Base-by-base conservation (phyloP, 2,329 filamentous ascomycete species). In the Aspergillus bombycis region DNA sequence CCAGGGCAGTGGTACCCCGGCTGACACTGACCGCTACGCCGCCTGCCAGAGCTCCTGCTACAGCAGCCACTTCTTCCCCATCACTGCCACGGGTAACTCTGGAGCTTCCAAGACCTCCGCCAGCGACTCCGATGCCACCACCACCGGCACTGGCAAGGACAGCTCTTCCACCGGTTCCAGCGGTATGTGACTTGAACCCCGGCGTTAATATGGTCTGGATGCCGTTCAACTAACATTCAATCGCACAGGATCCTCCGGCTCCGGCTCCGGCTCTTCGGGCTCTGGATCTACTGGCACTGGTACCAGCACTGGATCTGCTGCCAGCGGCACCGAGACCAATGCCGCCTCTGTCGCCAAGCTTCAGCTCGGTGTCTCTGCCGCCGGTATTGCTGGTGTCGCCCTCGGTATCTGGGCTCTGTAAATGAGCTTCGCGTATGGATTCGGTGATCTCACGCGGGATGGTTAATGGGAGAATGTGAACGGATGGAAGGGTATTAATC, bases 11-110 rank as follows among this genome's bases (percentile, higher is more conserved):
- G 84, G 84, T 52, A 78, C 80, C 34, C 72, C 79, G 3, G 73
- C 72, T 14, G 83, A 81, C 63, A 82, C 80, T 38, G 66, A 80
- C 58, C 75, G 75, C 63, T 86, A 82, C 68, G 77, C 79, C 64
- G 66, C 77, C 55, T 87, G 85, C 73, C 78, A 83, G 70, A 75
- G 81, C 58, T 70, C 72, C 62, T 87, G 85, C 78, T 82, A 82
- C 74, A 78, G 72, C 72, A 80, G 76, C 65, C 75, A 81, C 70
- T 85, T 83, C 78, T 80, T 83, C 71, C 78, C 74, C 12, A 69
- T 70, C 57, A 74, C 62, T 23, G 68, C 65, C 57, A 71, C 66
- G 32, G 68, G 72, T 46, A 68, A 66, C 30, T 70, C 62, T 53
- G 65, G 61, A 41, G 57, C 43, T n/a, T 60, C 58, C 19, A 41